Conservation (phyloP, 805 yeast genomes). For the Pichia phayaonensis region DNA sequence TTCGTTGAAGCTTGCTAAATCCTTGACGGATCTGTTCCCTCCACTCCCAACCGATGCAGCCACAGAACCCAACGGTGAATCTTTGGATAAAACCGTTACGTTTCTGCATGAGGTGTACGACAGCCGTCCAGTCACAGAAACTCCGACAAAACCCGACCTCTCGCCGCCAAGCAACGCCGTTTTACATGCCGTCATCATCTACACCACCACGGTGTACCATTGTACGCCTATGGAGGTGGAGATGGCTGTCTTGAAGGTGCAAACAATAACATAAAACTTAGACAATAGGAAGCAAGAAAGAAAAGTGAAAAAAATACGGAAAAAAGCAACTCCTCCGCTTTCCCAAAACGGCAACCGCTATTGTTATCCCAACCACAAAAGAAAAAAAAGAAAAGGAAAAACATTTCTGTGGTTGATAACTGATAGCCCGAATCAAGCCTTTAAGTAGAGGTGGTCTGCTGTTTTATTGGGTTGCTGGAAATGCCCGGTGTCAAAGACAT, state of each 20-base stretch:
- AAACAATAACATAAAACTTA: neutral
- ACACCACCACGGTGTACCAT: neutral
- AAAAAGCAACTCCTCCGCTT: neutral
- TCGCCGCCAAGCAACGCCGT: neutral
- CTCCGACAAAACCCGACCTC: neutral
- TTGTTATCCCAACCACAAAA: neutral
- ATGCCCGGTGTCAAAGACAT: too few species aligned
- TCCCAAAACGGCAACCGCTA: neutral
- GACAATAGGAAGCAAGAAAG: neutral
- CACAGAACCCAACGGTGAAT: neutral
- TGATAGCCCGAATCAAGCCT: too few species aligned
- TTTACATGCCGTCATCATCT: neutral
- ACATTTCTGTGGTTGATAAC: too few species aligned
- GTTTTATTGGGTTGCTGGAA: neutral
- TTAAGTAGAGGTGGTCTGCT: neutral
- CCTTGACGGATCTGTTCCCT: slow-evolving; percentile 1
- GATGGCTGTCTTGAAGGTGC: neutral
- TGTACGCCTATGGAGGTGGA: neutral
- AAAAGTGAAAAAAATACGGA: neutral
- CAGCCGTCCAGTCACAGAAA: neutral
- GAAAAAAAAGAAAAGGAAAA: too few species aligned
- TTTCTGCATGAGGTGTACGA: neutral
- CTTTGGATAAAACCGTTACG: neutral
- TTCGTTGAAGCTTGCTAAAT: slow-evolving; percentile 2
- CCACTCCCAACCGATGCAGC: neutral